Evolutionary conservation across 305 asterid genomes (phyloP).

Genomic region (Ajuga reptans): DNA sequence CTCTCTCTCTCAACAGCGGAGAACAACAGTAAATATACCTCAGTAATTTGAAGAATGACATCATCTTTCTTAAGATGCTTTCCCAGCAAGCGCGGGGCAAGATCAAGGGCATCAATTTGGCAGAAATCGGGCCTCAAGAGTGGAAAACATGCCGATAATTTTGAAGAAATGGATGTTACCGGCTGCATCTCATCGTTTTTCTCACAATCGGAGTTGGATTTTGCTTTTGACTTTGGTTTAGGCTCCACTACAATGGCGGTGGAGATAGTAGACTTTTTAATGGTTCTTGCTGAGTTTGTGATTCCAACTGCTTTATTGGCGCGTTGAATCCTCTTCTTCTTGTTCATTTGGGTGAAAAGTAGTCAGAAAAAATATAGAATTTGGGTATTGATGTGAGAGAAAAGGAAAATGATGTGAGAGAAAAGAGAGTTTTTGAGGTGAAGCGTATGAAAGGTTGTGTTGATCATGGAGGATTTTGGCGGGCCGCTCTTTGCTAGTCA

Average conservation of each 20-base stretch:
- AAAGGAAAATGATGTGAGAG: too few relatives aligned
- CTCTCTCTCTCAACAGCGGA: neutral
- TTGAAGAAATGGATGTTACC: slow-evolving; percentile 20
- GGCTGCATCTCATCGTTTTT: slow-evolving; percentile 19
- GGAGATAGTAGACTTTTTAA: slow-evolving; percentile 23
- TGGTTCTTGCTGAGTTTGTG: slow-evolving; percentile 23
- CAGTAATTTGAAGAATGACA: slow-evolving; percentile 84
- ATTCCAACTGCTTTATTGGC: slow-evolving; percentile 16
- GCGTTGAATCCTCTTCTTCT: slow-evolving; percentile 18
- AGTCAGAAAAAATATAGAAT: neutral
- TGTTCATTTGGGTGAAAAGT: slow-evolving; percentile 29
- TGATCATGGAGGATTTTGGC: neutral
- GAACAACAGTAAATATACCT: slow-evolving; percentile 33
- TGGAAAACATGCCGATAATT: slow-evolving; percentile 29
- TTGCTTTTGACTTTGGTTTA: slow-evolving; percentile 21
- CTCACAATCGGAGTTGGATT: slow-evolving; percentile 22
- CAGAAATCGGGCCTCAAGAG: slow-evolving; percentile 54
- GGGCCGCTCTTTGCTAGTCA: neutral
- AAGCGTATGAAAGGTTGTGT: neutral
- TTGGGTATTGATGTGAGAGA: neutral
- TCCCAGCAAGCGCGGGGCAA: slow-evolving; percentile 88
- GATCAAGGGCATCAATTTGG: slow-evolving; percentile 87
- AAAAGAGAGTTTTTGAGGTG: neutral
- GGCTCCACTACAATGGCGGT: slow-evolving; percentile 14
- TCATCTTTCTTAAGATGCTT: slow-evolving; percentile 74